A percentile compares a stretch with the other conserved stretches of the same genome.
phyloP scores from a whole-genome alignment of 176 grass and related monocot species.

The Oryza nivara region DNA sequence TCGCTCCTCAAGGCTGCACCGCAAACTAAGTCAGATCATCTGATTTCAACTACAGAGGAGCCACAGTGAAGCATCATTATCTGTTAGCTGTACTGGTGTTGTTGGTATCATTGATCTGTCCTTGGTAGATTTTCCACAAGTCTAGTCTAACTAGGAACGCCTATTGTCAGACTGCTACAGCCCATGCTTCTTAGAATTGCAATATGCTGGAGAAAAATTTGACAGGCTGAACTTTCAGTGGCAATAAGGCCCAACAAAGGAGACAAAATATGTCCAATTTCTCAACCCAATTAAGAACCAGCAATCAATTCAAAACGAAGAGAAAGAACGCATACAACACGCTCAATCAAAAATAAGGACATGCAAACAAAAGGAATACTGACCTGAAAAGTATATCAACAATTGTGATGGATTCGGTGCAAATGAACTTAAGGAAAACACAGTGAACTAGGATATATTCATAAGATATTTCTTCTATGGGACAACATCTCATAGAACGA shows the following conservation, averaged over 20 bases:
- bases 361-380: neutral
- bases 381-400: neutral
- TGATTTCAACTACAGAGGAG: neutral
- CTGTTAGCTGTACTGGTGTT: neutral
- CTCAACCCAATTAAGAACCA: too few species aligned
- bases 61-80: neutral
- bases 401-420: neutral
- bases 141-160: neutral
- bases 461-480: neutral
- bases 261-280: too few species aligned
- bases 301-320: too few species aligned
- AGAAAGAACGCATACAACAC: too few species aligned
- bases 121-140: neutral
- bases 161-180: neutral
- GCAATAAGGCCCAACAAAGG: too few species aligned
- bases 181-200: neutral
- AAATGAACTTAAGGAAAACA: neutral
- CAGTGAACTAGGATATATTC: neutral
- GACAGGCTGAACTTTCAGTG: neutral
- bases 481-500: neutral
- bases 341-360: neutral
- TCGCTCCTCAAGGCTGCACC: neutral
- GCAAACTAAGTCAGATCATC: slow-evolving; percentile 8
- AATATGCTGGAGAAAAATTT: neutral
- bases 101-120: neutral